Evolutionary conservation across 345 rosid species (phyloP).

Genomic region (Xanthoceras sorbifolium): DNA sequence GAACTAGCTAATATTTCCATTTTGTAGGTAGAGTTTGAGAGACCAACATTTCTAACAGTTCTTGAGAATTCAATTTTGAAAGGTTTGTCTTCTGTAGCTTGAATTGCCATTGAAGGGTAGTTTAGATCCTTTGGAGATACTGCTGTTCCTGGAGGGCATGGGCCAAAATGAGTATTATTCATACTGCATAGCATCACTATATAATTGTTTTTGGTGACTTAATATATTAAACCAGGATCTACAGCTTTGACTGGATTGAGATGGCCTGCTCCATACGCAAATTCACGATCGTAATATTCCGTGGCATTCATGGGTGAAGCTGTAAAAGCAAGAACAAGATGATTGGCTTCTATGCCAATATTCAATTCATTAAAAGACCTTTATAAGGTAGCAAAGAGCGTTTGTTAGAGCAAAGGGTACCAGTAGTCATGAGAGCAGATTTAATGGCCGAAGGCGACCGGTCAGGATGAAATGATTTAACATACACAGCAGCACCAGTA

Average conservation of each 20-base stretch:
- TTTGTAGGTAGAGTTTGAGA: constrained; percentile 13
- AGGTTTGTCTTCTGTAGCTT: background rate
- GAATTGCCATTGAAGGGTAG: constrained; percentile 22
- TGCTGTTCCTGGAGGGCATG: background rate
- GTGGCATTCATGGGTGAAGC: constrained; percentile 35
- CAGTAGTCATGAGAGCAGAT: constrained; percentile 50
- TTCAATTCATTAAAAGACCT: background rate
- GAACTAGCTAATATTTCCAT: background rate
- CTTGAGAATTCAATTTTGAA: constrained; percentile 17
- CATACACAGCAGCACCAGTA: constrained; percentile 43
- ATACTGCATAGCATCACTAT: constrained; percentile 32
- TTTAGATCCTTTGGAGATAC: constrained; percentile 10
- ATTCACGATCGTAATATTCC: constrained; percentile 14
- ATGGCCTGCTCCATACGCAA: constrained; percentile 41
- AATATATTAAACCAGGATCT: constrained; percentile 45
- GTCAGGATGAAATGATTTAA: constrained; percentile 38
- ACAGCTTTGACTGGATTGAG: constrained; percentile 34
- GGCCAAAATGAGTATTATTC: background rate
- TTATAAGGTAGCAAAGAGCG: background rate
- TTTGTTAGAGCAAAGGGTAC: constrained; percentile 14
- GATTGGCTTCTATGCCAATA: background rate
- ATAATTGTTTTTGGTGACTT: constrained; percentile 26
- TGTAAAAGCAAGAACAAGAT: constrained; percentile 8
- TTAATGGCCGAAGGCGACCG: constrained; percentile 49
- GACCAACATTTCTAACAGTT: constrained; percentile 31